phyloP scores from a whole-genome alignment of 2,329 filamentous ascomycete genomes.

The Colletotrichum horii region DNA sequence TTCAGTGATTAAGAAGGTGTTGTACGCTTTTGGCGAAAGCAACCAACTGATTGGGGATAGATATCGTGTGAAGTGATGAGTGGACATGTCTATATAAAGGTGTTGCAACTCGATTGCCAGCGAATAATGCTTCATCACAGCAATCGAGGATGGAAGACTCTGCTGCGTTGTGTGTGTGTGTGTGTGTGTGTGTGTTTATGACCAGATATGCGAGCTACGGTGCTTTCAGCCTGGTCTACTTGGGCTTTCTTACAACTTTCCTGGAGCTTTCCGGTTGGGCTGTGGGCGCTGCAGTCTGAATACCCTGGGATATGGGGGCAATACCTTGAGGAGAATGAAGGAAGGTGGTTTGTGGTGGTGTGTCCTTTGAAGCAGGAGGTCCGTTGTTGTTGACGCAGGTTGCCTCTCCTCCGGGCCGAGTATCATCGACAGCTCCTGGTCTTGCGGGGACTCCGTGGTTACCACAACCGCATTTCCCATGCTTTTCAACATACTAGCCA shows the following conservation, averaged over 20 bases:
- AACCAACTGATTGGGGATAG: not conserved
- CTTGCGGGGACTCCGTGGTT: too few relatives aligned
- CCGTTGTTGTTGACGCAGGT: too few relatives aligned
- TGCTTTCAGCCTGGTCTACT: not conserved
- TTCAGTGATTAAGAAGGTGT: rapidly evolving
- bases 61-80: rapidly evolving
- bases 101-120: rapidly evolving
- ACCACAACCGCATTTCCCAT: not conserved
- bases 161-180: too few relatives aligned
- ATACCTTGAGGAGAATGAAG: not conserved
- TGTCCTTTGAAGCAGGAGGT: rapidly evolving
- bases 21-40: too few relatives aligned
- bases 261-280: rapidly evolving
- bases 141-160: too few relatives aligned
- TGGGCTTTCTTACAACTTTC: rapidly evolving
- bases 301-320: not conserved
- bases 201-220: rapidly evolving
- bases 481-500: not conserved
- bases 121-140: not conserved
- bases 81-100: rapidly evolving
- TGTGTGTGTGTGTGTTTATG: rapidly evolving
- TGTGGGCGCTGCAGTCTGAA: rapidly evolving
- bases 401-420: rapidly evolving
- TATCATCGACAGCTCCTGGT: too few relatives aligned
- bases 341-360: rapidly evolving